These are phyloP conservation scores for Pleurotus pulmonarius DNA, from an alignment of 768 basidiomycete genomes.

Conservation along the genomic window DNA sequence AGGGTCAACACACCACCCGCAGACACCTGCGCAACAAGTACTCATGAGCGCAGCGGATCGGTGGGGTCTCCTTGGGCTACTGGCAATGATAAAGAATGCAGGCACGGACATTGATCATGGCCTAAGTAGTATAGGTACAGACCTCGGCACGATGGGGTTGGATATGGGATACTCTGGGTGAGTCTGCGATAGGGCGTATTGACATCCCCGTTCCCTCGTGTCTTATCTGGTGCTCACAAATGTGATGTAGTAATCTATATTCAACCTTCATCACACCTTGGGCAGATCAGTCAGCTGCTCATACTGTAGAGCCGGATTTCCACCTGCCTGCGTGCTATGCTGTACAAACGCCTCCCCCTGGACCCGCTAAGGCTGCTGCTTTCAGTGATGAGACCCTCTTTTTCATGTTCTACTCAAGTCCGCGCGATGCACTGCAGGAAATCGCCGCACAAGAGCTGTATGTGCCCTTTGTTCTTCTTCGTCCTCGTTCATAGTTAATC, in stretches of 20 bases:
- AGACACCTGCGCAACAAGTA: conserved; percentile 92
- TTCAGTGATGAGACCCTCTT: conserved; percentile 97
- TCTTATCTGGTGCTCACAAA: conserved; percentile 12
- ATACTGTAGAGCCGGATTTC: conserved; percentile 88
- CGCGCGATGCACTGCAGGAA: conserved; percentile 90
- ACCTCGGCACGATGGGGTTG: conserved; percentile 87
- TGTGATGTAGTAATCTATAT: conserved; percentile 65
- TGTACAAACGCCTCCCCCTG: conserved; percentile 84
- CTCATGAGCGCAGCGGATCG: conserved; percentile 90
- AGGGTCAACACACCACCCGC: conserved; percentile 52
- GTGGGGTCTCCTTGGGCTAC: conserved; percentile 86
- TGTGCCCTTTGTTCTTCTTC: conserved; percentile 26
- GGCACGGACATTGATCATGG: conserved; percentile 74
- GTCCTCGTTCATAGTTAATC: neutral
- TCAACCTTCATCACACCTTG: conserved; percentile 95
- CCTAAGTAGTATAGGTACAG: conserved; percentile 82
- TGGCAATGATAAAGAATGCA: conserved; percentile 84
- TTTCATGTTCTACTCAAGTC: conserved; percentile 96
- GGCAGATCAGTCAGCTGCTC: conserved; percentile 86
- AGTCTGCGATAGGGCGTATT: conserved; percentile 26
- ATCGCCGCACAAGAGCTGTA: conserved; percentile 94
- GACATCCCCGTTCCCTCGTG: conserved; percentile 10
- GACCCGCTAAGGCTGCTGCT: conserved; percentile 71
- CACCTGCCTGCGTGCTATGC: conserved; percentile 90
- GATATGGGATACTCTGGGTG: conserved; percentile 85